Evolutionary conservation across 495 filamentous ascomycete genomes (phyloP), one percentile per base, ranked within the genome.

Genomic region (Penicillium crystallinum): DNA sequence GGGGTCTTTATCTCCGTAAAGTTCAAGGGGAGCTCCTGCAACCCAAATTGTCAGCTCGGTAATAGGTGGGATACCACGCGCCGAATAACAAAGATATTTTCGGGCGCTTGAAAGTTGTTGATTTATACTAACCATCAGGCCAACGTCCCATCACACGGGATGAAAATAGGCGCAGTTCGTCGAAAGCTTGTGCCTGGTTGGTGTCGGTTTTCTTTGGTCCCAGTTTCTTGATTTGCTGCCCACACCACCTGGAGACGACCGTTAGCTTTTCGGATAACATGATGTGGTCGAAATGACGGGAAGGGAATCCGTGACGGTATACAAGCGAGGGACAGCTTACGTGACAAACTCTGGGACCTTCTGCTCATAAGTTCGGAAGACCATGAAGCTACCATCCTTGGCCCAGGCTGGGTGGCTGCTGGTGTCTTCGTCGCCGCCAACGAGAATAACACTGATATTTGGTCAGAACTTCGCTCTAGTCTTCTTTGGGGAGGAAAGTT

Each of bases 311-410:
- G n/a, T n/a, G 7, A 11, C 1, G 31, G 25, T 31, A 4, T 3
- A 12, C 2, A 43, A 22, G 22, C 22, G 9, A 18, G 23, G 23
- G 23, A 7, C 23, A 17, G 31, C 43, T 31, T 34, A 46, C 43
- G 8, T 22, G 21, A 23, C 29, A 12, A 31, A 45, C 15, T 45
- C 42, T 8, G 42, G 42, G 5, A 45, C 42, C 14, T 31, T 18
- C 21, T 45, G 42, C 17, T 27, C 29, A 4, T 31, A 18, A 11
- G 15, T 45, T 9, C 42, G 42, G 25, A 45, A 31, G 4, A 45
- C 53, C 17, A 51, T 25, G 22, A 35, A 25, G 25, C 53, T 55
- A 31, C 53, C 53, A 15, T 55, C 47, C 29, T 55, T 55, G 40
- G 53, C 53, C 53, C 53, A 55, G n/a, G 23, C 10, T 6, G 46